Evolutionary conservation across 2,329 filamentous ascomycete genomes (phyloP).

Genomic region (Trichoderma asperellum): DNA sequence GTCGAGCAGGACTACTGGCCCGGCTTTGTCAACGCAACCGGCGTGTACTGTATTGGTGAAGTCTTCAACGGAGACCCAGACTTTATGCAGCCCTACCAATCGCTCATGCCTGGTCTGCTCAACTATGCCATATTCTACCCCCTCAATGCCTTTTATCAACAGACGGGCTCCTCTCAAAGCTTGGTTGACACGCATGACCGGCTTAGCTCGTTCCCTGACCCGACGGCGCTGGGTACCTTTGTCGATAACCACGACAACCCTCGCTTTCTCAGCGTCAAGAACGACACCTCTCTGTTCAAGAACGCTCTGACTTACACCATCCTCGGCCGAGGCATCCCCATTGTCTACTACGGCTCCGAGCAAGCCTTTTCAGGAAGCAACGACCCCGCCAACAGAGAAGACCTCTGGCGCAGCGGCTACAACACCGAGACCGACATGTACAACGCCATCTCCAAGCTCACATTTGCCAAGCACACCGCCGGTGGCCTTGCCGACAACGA

Average conservation of each 20-base stretch:
- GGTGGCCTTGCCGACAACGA: slow-evolving; percentile 51
- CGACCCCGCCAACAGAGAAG: slow-evolving; percentile 59
- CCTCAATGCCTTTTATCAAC: slow-evolving; percentile 47
- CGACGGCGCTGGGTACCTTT: slow-evolving; percentile 54
- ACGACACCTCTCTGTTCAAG: slow-evolving; percentile 59
- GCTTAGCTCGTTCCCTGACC: slow-evolving; percentile 48
- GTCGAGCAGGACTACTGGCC: slow-evolving; percentile 63
- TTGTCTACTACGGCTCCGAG: slow-evolving; percentile 69
- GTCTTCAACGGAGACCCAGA: slow-evolving; percentile 58
- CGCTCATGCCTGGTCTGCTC: slow-evolving; percentile 60
- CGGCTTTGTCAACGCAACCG: slow-evolving; percentile 55
- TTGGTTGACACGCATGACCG: slow-evolving; percentile 46
- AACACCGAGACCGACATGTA: slow-evolving; percentile 53
- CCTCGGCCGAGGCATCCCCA: slow-evolving; percentile 63
- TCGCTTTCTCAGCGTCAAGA: slow-evolving; percentile 56
- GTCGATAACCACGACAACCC: slow-evolving; percentile 63
- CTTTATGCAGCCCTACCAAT: slow-evolving; percentile 58
- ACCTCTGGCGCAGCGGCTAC: slow-evolving; percentile 60
- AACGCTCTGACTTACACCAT: slow-evolving; percentile 66
- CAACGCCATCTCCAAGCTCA: slow-evolving; percentile 46
- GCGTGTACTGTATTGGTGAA: slow-evolving; percentile 65
- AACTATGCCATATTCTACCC: slow-evolving; percentile 61
- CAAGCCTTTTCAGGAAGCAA: slow-evolving; percentile 58
- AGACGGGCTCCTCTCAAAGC: slow-evolving; percentile 44
- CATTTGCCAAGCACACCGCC: slow-evolving; percentile 50